Base-by-base conservation (phyloP, 2,329 filamentous ascomycete genomes). In the Penicillium capsulatum region DNA sequence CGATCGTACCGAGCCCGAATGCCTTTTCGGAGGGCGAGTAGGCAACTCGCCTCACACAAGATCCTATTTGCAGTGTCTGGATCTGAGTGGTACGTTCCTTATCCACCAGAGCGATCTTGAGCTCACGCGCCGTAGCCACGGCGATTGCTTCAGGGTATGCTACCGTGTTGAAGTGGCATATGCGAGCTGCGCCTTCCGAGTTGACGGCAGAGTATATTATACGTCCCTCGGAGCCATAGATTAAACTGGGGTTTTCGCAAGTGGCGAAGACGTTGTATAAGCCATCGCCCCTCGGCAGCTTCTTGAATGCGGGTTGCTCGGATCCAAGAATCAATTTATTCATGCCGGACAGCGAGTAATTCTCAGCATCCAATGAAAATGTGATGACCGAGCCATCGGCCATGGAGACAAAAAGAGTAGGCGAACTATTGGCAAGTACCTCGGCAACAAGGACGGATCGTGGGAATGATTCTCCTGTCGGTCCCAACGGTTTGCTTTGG, bases 171-270 rank as follows among this genome's bases (percentile, higher is more conserved):
- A 98, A 94, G 0, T 84, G 77, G 45, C 86, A 92, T 4, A 97
- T 82, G 33, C 80, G 83, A 1, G 82, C 83, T 1, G 88, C 86
- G 47, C 89, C 83, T 45, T 95, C 86, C 2, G 90, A 88, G 9
- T 91, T 95, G 1, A 96, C 87, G 2, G 92, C 90, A 3, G 90
- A 95, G 67, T 94, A 98, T 1, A 95, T 81, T 28, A 96, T 84
- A 15, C 90, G 79, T 1, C 86, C 87, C 59, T 96, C 89, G 0
- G 83, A 81, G 7, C 85, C 86, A 59, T 98, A 96, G 34, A 98
- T 95, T 38, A 98, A 68, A 48, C 87, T 96, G 0, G 92, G 86
- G 58, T 96, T 88, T 56, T 98, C 92, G 41, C 89, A 95, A 0
- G 88, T 94, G 0, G 89, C 88, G 60, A 98, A 94, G 0, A 98